Percentiles rank a stretch among this genome's conserved stretches.
These are phyloP conservation scores for Elsinoe fawcettii DNA, from an alignment of 2,329 filamentous ascomycete species.

Conservation along the genomic window DNA sequence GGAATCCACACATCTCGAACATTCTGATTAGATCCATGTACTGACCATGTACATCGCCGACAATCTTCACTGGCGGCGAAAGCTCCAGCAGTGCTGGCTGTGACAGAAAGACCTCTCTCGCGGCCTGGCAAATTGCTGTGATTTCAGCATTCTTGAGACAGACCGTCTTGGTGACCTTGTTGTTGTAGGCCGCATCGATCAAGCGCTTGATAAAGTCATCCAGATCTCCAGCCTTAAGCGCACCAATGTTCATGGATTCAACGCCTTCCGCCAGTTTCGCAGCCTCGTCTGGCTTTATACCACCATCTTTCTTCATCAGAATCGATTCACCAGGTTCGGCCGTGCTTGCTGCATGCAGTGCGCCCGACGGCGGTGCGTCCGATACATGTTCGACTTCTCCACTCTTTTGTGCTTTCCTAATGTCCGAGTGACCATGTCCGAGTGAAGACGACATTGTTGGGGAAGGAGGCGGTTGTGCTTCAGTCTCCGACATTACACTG, in stretches of 20 bases:
- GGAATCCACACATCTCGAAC: slow-evolving; percentile 98
- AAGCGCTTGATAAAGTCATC: slow-evolving; percentile 96
- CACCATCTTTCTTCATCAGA: slow-evolving; percentile 68
- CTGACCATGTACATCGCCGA: slow-evolving; percentile 93
- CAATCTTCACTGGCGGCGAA: slow-evolving; percentile 92
- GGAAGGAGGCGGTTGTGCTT: slow-evolving; percentile 60
- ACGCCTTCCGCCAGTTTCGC: slow-evolving; percentile 22
- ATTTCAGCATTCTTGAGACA: slow-evolving; percentile 98
- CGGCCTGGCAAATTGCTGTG: slow-evolving; percentile 81
- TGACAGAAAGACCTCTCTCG: slow-evolving; percentile 78
- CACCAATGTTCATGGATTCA: slow-evolving; percentile 67
- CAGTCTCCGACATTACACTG: slow-evolving; percentile 20
- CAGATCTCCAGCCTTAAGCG: slow-evolving; percentile 85
- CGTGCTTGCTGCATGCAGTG: slow-evolving; percentile 44
- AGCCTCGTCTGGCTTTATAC: slow-evolving; percentile 25
- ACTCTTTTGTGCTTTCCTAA: slow-evolving; percentile 70
- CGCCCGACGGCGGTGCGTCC: slow-evolving; percentile 70
- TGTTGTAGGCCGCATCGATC: slow-evolving; percentile 87
- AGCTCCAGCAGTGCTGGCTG: slow-evolving; percentile 90
- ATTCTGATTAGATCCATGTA: slow-evolving; percentile 93
- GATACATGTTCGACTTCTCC: slow-evolving; percentile 94
- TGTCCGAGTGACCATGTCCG: slow-evolving; percentile 65
- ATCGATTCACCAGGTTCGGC: slow-evolving; percentile 77
- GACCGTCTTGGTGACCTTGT: slow-evolving; percentile 95
- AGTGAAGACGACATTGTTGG: slow-evolving; percentile 72